Evolutionary conservation across 768 basidiomycete species (phyloP).

Genomic region (Tricholoma terreum): DNA sequence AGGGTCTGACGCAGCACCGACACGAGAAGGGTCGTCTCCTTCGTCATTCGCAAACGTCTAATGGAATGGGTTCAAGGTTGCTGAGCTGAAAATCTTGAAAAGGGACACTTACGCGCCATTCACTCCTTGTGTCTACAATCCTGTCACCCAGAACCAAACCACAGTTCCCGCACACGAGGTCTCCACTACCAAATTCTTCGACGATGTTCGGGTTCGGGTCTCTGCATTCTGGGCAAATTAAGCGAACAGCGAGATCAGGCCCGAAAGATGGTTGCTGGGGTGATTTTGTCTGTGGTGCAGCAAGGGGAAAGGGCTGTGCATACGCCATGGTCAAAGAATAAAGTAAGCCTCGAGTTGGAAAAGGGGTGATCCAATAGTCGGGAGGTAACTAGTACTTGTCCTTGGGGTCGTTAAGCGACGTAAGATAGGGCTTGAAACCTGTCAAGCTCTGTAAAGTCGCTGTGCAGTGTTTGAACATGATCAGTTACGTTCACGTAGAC

Average conservation of each 20-base stretch:
- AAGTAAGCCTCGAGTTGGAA: slow-evolving; percentile 21
- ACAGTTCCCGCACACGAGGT: slow-evolving; percentile 92
- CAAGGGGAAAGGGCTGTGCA: slow-evolving; percentile 78
- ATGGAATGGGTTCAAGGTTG: slow-evolving; percentile 15
- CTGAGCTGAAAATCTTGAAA: neutral
- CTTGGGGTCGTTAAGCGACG: neutral
- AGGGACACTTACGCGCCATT: slow-evolving; percentile 83
- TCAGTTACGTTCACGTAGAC: slow-evolving; percentile 12
- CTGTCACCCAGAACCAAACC: slow-evolving; percentile 94
- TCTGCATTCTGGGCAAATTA: slow-evolving; percentile 94
- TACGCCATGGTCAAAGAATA: slow-evolving; percentile 53
- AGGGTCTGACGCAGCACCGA: slow-evolving; percentile 93
- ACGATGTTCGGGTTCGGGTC: slow-evolving; percentile 92
- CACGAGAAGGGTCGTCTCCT: slow-evolving; percentile 99
- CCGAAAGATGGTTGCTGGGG: slow-evolving; percentile 61
- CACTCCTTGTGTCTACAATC: slow-evolving; percentile 95
- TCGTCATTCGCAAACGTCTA: slow-evolving; percentile 99
- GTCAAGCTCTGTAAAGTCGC: slow-evolving; percentile 14
- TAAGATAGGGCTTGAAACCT: neutral
- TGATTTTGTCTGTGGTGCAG: slow-evolving; percentile 51
- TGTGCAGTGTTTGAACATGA: slow-evolving; percentile 11
- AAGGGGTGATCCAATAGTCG: neutral
- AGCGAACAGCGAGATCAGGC: slow-evolving; percentile 82
- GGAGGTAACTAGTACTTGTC: slow-evolving; percentile 3
- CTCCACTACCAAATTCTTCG: slow-evolving; percentile 97